A percentile compares a stretch with the other conserved stretches of the same genome.
Evolutionary conservation across 441 rosid genomes (phyloP).

Genomic region (Croton laevigatus): DNA sequence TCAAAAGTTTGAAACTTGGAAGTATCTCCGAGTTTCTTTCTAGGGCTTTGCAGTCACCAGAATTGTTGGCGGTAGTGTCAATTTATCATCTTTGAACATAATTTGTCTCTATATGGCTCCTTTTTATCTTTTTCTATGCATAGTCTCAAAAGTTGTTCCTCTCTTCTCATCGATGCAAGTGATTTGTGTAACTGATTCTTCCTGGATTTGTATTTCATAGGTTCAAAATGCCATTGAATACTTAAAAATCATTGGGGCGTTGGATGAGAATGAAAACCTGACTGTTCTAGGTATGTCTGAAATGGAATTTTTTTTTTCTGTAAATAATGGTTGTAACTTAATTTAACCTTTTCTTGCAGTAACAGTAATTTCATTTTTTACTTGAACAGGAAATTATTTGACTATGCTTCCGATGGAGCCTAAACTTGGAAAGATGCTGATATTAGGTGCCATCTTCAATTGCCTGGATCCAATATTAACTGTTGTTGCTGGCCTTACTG

Average conservation of each 20-base stretch:
- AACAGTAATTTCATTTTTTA: conserved; percentile 17
- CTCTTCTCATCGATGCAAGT: neutral
- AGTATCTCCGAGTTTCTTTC: conserved; percentile 78
- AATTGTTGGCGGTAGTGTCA: conserved; percentile 59
- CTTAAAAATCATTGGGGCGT: conserved; percentile 79
- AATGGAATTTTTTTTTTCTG: conserved; percentile 1
- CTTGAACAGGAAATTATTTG: conserved; percentile 67
- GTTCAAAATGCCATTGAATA: conserved; percentile 88
- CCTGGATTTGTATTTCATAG: conserved; percentile 32
- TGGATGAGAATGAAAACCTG: conserved; percentile 74
- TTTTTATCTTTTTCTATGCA: too few relatives aligned
- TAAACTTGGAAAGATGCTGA: conserved; percentile 93
- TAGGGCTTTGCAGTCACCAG: conserved; percentile 90
- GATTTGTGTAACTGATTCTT: neutral
- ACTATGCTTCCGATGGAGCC: conserved; percentile 92
- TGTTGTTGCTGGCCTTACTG: conserved; percentile 81
- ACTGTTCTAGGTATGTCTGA: conserved; percentile 61
- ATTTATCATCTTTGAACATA: conserved; percentile 17
- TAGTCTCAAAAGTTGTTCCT: neutral
- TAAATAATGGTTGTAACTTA: conserved; percentile 16
- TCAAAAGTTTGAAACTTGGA: conserved; percentile 79
- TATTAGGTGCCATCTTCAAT: conserved; percentile 79
- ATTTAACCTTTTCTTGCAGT: conserved; percentile 8
- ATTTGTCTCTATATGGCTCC: neutral
- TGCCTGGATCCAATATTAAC: conserved; percentile 87